Evolutionary conservation across 2,329 filamentous ascomycete genomes (phyloP).

Genomic region (Colletotrichum liriopes): DNA sequence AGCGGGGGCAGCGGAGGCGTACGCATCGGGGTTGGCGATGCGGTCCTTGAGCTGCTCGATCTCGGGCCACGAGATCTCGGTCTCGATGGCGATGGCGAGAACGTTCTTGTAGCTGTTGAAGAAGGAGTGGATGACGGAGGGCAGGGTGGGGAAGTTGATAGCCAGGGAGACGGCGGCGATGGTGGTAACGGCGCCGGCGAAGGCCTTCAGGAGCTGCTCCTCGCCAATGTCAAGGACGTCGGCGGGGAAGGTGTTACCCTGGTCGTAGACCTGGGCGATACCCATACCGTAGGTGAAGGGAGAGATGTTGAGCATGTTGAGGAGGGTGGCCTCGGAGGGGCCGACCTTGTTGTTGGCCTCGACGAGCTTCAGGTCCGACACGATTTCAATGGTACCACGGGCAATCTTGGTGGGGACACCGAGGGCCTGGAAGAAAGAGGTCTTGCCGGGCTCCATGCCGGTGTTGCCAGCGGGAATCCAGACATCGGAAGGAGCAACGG

Average conservation of each 20-base stretch:
- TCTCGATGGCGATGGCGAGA: constrained; percentile 89
- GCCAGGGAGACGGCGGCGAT: constrained; percentile 94
- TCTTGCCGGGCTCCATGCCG: constrained; percentile 99
- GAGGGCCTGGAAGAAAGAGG: constrained; percentile 99
- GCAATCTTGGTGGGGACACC: constrained; percentile 99
- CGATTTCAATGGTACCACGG: constrained; percentile 99
- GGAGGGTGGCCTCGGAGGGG: constrained; percentile 96
- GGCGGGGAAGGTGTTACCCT: constrained; percentile 92
- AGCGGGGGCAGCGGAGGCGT: constrained; percentile 85
- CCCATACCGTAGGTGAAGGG: constrained; percentile 99
- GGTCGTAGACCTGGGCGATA: constrained; percentile 96
- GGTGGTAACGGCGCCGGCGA: constrained; percentile 86
- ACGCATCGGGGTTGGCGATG: constrained; percentile 98
- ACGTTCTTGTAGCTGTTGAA: constrained; percentile 99
- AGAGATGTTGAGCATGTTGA: constrained; percentile 99
- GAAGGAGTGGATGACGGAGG: constrained; percentile 95
- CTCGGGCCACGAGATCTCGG: constrained; percentile 93
- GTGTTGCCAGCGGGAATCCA: constrained; percentile 98
- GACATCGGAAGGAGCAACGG: constrained; percentile 93
- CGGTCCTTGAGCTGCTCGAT: constrained; percentile 99
- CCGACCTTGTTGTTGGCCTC: constrained; percentile 95
- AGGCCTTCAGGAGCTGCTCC: constrained; percentile 89
- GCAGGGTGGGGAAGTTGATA: constrained; percentile 94
- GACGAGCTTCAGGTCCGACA: constrained; percentile 96
- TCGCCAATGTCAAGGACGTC: constrained; percentile 94